A percentile compares a stretch with the other conserved stretches of the same genome.
These are phyloP conservation scores for Cetradonia linearis DNA, from an alignment of 495 filamentous ascomycete species.

Conservation along the genomic window DNA sequence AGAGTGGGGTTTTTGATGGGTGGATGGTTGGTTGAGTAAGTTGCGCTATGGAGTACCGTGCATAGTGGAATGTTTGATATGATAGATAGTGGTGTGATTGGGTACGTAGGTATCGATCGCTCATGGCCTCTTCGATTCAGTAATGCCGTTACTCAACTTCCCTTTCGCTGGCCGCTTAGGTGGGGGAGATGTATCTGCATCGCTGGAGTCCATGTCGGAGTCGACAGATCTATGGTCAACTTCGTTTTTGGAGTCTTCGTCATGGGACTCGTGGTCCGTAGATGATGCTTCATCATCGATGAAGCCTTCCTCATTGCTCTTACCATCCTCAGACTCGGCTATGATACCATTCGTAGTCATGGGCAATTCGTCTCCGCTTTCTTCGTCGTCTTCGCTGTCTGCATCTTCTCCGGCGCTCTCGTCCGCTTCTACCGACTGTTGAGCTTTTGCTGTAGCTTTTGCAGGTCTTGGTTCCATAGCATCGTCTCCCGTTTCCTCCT, in stretches of 20 bases:
- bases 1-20: not conserved
- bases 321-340: conserved; percentile 27
- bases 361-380: conserved; percentile 21
- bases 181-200: conserved; percentile 20
- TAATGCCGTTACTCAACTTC: conserved; percentile 18
- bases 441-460: conserved; percentile 12
- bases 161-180: conserved; percentile 18
- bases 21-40: not conserved
- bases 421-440: conserved; percentile 6
- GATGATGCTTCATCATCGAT: conserved; percentile 24
- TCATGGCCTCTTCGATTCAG: not conserved
- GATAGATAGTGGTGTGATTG: not conserved
- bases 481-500: conserved; percentile 32
- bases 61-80: not conserved
- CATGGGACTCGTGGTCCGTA: conserved; percentile 23
- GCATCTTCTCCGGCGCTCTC: not conserved
- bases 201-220: conserved; percentile 15
- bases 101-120: not conserved
- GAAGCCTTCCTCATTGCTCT: conserved; percentile 22
- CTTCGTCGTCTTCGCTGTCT: conserved; percentile 14
- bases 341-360: conserved; percentile 20
- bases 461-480: not conserved
- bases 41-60: too few relatives aligned
- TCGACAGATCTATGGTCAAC: conserved; percentile 23
- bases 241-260: conserved; percentile 21